phyloP scores from a whole-genome alignment of 2,329 filamentous ascomycete genomes.

The Shiraia bambusicola region DNA sequence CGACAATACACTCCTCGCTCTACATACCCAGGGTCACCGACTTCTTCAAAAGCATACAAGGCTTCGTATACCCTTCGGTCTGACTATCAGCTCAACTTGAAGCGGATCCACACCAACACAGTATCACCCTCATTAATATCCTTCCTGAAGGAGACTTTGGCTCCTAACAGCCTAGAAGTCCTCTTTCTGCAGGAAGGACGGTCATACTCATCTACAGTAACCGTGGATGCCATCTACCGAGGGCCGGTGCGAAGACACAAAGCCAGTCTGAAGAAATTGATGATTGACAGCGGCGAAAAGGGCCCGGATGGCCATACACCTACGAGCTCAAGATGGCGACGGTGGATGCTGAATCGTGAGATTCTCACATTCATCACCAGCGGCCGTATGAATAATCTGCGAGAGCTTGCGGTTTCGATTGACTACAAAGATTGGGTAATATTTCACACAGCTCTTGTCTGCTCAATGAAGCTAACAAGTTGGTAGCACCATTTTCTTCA shows the following conservation, averaged over 20 bases:
- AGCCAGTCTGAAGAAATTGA: constrained; percentile 68
- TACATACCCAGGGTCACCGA: constrained; percentile 37
- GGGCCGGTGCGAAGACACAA: constrained; percentile 71
- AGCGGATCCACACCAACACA: constrained; percentile 72
- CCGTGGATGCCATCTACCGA: constrained; percentile 70
- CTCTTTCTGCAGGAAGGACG: constrained; percentile 73
- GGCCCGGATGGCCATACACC: constrained; percentile 46
- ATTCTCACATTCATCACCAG: constrained; percentile 73
- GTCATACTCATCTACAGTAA: constrained; percentile 58
- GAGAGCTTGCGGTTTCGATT: constrained; percentile 71
- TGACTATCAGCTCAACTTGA: constrained; percentile 60
- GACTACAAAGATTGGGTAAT: constrained; percentile 78
- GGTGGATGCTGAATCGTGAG: constrained; percentile 71
- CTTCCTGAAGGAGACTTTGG: constrained; percentile 75
- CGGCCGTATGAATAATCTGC: constrained; percentile 70
- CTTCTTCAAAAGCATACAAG: constrained; percentile 40
- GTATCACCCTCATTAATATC: constrained; percentile 68
- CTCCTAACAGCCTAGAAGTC: constrained; percentile 76
- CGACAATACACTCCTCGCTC: constrained; percentile 50
- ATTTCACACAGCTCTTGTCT: neutral
- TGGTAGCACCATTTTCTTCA: constrained; percentile 75
- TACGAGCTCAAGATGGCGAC: constrained; percentile 56
- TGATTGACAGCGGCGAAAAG: constrained; percentile 70
- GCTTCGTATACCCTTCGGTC: constrained; percentile 43
- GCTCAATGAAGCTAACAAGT: constrained; percentile 5